Conservation (phyloP, 352 stramenopile genomes). For the Phytophthora rubi region DNA sequence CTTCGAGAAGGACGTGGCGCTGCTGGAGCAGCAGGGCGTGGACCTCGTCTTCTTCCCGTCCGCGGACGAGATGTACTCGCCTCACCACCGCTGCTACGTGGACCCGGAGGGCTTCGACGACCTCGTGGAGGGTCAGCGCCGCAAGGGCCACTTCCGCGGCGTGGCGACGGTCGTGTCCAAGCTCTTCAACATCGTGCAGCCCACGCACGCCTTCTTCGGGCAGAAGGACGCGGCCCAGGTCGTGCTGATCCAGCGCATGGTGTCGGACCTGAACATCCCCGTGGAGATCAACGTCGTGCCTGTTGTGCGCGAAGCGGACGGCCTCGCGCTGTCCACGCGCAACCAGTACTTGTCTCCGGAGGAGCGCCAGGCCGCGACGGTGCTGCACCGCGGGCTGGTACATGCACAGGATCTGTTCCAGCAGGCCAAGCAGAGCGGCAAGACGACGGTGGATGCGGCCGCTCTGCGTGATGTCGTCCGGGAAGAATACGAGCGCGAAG, state of each 20-base stretch:
- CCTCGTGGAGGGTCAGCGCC: slow-evolving; percentile 90
- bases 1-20: slow-evolving; percentile 92
- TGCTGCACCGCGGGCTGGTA: slow-evolving; percentile 88
- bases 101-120: slow-evolving; percentile 95
- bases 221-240: slow-evolving; percentile 99
- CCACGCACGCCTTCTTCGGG: slow-evolving; percentile 98
- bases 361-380: slow-evolving; percentile 87
- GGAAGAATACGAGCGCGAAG: slow-evolving; percentile 79
- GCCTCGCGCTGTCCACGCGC: slow-evolving; percentile 97
- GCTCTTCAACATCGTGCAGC: slow-evolving; percentile 98
- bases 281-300: slow-evolving; percentile 92
- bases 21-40: slow-evolving; percentile 88
- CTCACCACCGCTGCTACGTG: slow-evolving; percentile 90
- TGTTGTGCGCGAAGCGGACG: slow-evolving; percentile 95
- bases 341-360: slow-evolving; percentile 97
- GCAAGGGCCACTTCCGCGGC: slow-evolving; percentile 97
- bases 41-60: slow-evolving; percentile 91
- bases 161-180: slow-evolving; percentile 99
- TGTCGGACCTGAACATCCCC: slow-evolving; percentile 97
- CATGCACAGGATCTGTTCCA: slow-evolving; percentile 61
- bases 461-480: slow-evolving; percentile 52
- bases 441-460: slow-evolving; percentile 39
- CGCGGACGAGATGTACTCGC: slow-evolving; percentile 89
- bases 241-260: slow-evolving; percentile 95
- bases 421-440: slow-evolving; percentile 22